These are phyloP conservation scores for Fusarium nelsonii DNA, from an alignment of 2,329 filamentous ascomycete species.

Conservation along the genomic window DNA sequence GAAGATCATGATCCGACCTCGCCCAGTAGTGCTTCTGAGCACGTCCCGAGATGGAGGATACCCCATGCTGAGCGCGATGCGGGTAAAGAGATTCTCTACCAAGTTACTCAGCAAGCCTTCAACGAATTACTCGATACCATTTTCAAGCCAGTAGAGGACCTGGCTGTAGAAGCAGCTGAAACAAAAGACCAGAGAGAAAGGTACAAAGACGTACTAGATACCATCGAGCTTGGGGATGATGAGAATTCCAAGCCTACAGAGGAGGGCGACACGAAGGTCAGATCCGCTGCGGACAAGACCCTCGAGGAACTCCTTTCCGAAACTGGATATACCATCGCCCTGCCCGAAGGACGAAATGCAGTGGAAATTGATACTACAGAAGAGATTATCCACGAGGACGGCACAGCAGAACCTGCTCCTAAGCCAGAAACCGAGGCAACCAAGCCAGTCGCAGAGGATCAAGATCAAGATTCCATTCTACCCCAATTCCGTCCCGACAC, in stretches of 20 bases:
- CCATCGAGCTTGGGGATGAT: constrained; percentile 52
- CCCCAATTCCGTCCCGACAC: constrained; percentile 76
- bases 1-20: constrained; percentile 79
- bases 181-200: constrained; percentile 72
- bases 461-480: constrained; percentile 70
- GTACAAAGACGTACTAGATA: constrained; percentile 63
- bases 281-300: constrained; percentile 42
- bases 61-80: constrained; percentile 84
- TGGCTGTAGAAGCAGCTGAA: constrained; percentile 75
- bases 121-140: constrained; percentile 91
- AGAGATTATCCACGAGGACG: constrained; percentile 44
- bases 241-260: constrained; percentile 41
- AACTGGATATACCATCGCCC: constrained; percentile 60
- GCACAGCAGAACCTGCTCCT: constrained; percentile 25
- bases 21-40: constrained; percentile 77
- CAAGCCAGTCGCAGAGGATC: constrained; percentile 43
- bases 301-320: constrained; percentile 56
- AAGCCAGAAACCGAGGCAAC: constrained; percentile 36
- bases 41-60: constrained; percentile 83
- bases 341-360: constrained; percentile 49
- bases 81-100: constrained; percentile 89
- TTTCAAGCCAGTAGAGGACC: constrained; percentile 84
- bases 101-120: constrained; percentile 89
- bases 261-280: constrained; percentile 27
- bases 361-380: constrained; percentile 50